Evolutionary conservation across 371 early-diverging fungal genomes (phyloP).

Genomic region (Mucor plumbeus): DNA sequence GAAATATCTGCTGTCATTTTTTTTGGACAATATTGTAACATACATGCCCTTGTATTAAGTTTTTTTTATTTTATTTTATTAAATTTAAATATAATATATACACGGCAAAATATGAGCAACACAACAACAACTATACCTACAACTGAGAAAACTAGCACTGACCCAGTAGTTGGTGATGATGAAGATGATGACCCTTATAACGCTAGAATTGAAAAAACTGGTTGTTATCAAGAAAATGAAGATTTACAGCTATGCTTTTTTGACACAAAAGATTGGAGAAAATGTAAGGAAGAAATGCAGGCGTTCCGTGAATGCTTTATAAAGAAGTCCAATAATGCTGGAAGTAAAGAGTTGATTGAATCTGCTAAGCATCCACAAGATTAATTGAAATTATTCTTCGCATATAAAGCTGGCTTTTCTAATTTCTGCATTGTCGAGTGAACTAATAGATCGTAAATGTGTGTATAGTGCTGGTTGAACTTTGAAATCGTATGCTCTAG

Average conservation of each 20-base stretch:
- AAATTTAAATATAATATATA: not conserved
- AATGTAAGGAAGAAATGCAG: constrained; percentile 74
- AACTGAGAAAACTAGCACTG: not conserved
- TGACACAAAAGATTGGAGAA: constrained; percentile 81
- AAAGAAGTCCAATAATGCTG: constrained; percentile 56
- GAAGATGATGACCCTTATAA: constrained; percentile 74
- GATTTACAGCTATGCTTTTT: constrained; percentile 76
- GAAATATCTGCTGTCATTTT: no score
- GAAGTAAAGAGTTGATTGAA: constrained; percentile 43
- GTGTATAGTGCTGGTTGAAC: constrained; percentile 28
- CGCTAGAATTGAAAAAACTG: constrained; percentile 66
- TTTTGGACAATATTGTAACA: no score
- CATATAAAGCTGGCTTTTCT: constrained; percentile 48
- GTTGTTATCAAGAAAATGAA: constrained; percentile 78
- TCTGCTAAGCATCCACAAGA: constrained; percentile 25
- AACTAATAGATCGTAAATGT: constrained; percentile 34
- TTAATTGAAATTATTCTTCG: constrained; percentile 26
- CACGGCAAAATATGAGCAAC: not conserved
- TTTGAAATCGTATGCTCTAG: constrained; percentile 56
- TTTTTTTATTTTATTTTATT: no score
- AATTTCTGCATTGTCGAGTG: constrained; percentile 48
- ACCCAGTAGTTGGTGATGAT: not conserved
- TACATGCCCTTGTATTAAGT: no score
- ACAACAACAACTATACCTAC: not conserved
- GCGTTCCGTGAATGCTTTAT: constrained; percentile 76